Evolutionary conservation across 1,284 basidiomycete species (phyloP).

Genomic region (Apiotrichum sp.): DNA sequence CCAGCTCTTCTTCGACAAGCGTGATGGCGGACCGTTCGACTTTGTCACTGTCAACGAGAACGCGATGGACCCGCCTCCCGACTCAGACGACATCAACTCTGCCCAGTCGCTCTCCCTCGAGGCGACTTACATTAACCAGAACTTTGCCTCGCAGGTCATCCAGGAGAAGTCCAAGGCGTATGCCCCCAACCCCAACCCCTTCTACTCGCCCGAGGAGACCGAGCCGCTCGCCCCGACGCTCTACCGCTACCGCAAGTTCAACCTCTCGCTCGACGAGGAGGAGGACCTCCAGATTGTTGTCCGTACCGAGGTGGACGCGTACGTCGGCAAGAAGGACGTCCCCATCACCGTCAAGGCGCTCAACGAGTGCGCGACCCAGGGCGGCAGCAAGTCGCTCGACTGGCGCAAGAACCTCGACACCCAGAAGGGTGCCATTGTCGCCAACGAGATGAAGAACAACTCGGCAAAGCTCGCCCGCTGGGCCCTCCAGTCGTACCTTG

Average conservation of each 20-base stretch:
- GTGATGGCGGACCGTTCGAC: conserved; percentile 93
- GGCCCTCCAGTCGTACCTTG: conserved; percentile 91
- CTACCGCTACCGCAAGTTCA: conserved; percentile 94
- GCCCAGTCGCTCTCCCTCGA: conserved; percentile 91
- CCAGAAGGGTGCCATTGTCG: conserved; percentile 94
- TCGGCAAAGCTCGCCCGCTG: conserved; percentile 96
- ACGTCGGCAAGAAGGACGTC: conserved; percentile 54
- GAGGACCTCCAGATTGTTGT: conserved; percentile 79
- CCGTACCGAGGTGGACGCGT: conserved; percentile 94
- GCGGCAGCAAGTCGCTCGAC: conserved; percentile 68
- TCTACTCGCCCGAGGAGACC: conserved; percentile 90
- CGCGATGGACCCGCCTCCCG: conserved; percentile 88
- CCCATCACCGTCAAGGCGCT: conserved; percentile 88
- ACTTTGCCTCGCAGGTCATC: conserved; percentile 95
- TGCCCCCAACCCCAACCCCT: conserved; percentile 82
- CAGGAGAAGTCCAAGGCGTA: conserved; percentile 55
- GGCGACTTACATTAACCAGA: conserved; percentile 98
- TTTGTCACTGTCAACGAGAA: conserved; percentile 99
- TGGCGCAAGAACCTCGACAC: conserved; percentile 95
- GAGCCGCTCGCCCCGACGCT: conserved; percentile 93
- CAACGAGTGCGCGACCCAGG: conserved; percentile 93
- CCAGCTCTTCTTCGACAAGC: conserved; percentile 95
- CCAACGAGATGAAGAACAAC: conserved; percentile 99
- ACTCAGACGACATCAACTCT: conserved; percentile 74
- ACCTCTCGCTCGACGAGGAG: conserved; percentile 86